Evolutionary conservation across 306 rosid genomes (phyloP).

Genomic region (Canavalia gladiata): DNA sequence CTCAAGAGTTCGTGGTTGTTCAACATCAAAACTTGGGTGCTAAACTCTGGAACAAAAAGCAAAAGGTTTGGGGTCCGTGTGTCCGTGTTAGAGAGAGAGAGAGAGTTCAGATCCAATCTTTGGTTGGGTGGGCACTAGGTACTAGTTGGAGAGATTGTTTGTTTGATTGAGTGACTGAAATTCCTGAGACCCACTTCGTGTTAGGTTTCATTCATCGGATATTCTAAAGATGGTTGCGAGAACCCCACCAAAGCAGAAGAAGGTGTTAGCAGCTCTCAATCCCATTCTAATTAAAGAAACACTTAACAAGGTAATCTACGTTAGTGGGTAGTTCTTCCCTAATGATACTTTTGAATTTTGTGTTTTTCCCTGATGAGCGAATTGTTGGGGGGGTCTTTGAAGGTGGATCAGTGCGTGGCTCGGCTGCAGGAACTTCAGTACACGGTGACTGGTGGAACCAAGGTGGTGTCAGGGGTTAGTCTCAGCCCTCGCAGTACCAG

Average conservation of each 20-base stretch:
- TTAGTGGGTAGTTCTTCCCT: background rate
- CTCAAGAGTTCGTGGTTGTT: slow-evolving; percentile 45
- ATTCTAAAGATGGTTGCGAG: slow-evolving; percentile 82
- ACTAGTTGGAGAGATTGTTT: slow-evolving; percentile 48
- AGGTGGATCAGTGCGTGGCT: slow-evolving; percentile 94
- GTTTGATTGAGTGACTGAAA: slow-evolving; percentile 20
- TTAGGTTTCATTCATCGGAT: slow-evolving; percentile 31
- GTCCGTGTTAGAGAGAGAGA: slow-evolving; percentile 16
- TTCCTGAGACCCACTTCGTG: slow-evolving; percentile 58
- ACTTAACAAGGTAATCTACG: slow-evolving; percentile 68
- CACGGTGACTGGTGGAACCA: slow-evolving; percentile 80
- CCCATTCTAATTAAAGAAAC: slow-evolving; percentile 87
- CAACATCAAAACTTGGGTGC: slow-evolving; percentile 62
- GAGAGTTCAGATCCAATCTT: slow-evolving; percentile 50
- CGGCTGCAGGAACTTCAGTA: slow-evolving; percentile 92
- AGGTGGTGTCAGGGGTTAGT: slow-evolving; percentile 81
- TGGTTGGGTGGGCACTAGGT: slow-evolving; percentile 44
- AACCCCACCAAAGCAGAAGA: slow-evolving; percentile 86
- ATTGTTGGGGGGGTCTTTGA: slow-evolving; percentile 50
- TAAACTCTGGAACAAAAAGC: slow-evolving; percentile 52
- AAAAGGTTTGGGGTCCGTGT: slow-evolving; percentile 45
- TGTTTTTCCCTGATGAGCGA: slow-evolving; percentile 1
- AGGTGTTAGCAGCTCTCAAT: slow-evolving; percentile 72
- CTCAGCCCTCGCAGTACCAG: slow-evolving; percentile 97
- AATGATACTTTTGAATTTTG: background rate